Conservation (phyloP, 2,329 filamentous ascomycete genomes). For the Cytospora piceae region DNA sequence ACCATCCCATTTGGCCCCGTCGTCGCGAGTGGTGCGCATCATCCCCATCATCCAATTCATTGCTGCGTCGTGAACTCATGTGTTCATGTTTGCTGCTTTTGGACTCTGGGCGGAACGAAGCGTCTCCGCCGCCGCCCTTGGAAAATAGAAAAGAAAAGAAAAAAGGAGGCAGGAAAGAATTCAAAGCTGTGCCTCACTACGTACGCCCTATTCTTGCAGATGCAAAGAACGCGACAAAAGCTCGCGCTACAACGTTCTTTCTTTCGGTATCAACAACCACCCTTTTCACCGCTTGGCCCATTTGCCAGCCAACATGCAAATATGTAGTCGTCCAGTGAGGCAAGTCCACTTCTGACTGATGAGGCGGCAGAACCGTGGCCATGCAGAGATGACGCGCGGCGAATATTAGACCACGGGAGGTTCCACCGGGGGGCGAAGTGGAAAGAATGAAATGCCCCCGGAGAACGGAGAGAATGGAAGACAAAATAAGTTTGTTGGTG, state of each 20-base stretch:
- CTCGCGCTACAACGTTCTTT: slow-evolving; percentile 9
- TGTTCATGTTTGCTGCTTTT: slow-evolving; percentile 3
- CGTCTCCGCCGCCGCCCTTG: neutral
- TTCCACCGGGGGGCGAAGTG: neutral
- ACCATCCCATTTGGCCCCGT: neutral
- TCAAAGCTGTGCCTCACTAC: slow-evolving; percentile 14
- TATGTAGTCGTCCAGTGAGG: slow-evolving; percentile 3
- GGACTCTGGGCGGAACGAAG: slow-evolving; percentile 8
- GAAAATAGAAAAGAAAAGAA: neutral
- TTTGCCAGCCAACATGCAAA: slow-evolving; percentile 4
- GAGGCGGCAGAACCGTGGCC: slow-evolving; percentile 4
- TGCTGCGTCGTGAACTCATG: slow-evolving; percentile 12
- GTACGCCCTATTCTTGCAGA: slow-evolving; percentile 7
- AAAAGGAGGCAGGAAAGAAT: neutral
- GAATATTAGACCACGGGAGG: slow-evolving; percentile 23
- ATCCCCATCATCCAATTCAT: slow-evolving; percentile 13
- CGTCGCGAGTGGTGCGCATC: slow-evolving; percentile 14
- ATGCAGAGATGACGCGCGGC: neutral
- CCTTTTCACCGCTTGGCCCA: slow-evolving; percentile 1
- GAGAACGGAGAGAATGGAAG: slow-evolving; percentile 24
- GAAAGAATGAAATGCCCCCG: slow-evolving; percentile 33
- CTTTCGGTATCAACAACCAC: slow-evolving; percentile 26
- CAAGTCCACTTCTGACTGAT: neutral
- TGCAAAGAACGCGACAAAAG: slow-evolving; percentile 19
- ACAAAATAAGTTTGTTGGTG: slow-evolving; percentile 8